Base-by-base conservation (phyloP, 176 grass and related monocot genomes). In the Carex myosuroides region DNA sequence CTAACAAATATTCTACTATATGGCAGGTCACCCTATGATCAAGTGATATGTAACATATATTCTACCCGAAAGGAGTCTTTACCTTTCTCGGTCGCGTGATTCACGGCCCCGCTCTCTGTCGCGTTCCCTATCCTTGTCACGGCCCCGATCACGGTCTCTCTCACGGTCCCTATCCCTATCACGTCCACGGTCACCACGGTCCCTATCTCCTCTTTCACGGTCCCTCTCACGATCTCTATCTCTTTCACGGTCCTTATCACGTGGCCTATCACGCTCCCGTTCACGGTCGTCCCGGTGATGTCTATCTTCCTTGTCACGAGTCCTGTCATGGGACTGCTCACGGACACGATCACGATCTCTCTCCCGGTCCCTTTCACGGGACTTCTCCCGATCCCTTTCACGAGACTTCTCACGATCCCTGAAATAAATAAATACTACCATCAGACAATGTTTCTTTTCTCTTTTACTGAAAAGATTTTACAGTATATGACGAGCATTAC, bases 251-350 rank as follows among this genome's bases (percentile, higher is more conserved):
- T 93, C 89, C 86, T 88, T 89, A 33, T 93, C 91, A 5, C 83
- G 87, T 29, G 90, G 84, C 58, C 84, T 90, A 21, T 87, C 86
- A 60, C 87, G 57, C 6, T 89, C 86, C 66, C 90, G 90, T 55
- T 89, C 90, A 29, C 58, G 72, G 86, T 89, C 74, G 80, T 88
- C 24, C 92, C 92, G 85, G 75, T 89, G 86, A 67, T 90, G 91
- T 76, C 85, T 90, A 57, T 97, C 94, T 81, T 92, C 94, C 82
- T 87, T 89, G 55, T 97, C 94, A 63, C 88, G 87, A 64, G 62
- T 75, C 18, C 88, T 88, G 39, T 92, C 92, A 91, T 92, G 85
- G 5, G 90, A 89, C 35, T 81, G 85, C 33, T 91, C 90, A 65
- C 81, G 58, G 18, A 75, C 88, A 62, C 69, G 77, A 50, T 83